These are phyloP conservation scores for Afroboletus lepidellus DNA, from an alignment of 1,284 basidiomycete genomes.

Conservation along the genomic window DNA sequence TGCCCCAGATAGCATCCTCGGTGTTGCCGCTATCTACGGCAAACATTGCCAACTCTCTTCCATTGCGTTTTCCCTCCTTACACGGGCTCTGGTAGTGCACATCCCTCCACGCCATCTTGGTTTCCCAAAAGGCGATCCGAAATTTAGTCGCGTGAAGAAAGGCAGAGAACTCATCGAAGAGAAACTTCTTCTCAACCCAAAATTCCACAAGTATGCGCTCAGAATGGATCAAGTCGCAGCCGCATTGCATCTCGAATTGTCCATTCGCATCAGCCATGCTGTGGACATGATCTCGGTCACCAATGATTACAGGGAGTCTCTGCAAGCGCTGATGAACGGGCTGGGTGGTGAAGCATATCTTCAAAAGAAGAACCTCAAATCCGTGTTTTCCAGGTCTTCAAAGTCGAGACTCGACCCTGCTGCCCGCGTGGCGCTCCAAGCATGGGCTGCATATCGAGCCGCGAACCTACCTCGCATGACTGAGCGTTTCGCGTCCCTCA, in stretches of 20 bases:
- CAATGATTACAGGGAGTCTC: slow-evolving; percentile 30
- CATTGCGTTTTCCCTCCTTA: slow-evolving; percentile 39
- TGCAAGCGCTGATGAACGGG: slow-evolving; percentile 37
- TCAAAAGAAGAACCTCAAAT: slow-evolving; percentile 30
- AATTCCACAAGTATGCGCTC: slow-evolving; percentile 39
- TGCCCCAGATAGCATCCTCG: slow-evolving; percentile 24
- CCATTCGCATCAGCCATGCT: slow-evolving; percentile 38
- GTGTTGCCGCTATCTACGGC: slow-evolving; percentile 42
- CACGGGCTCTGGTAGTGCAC: slow-evolving; percentile 34
- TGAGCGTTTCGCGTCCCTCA: slow-evolving; percentile 12
- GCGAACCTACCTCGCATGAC: slow-evolving; percentile 24
- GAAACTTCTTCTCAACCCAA: slow-evolving; percentile 32
- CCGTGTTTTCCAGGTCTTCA: slow-evolving; percentile 37
- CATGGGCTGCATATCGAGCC: slow-evolving; percentile 44
- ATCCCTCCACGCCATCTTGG: slow-evolving; percentile 20
- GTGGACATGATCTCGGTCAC: slow-evolving; percentile 45
- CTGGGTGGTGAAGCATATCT: slow-evolving; percentile 38
- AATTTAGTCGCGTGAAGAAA: slow-evolving; percentile 15
- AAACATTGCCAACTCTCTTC: slow-evolving; percentile 31
- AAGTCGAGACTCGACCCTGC: slow-evolving; percentile 12
- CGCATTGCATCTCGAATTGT: slow-evolving; percentile 41
- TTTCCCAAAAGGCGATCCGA: slow-evolving; percentile 4
- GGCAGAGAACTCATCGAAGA: slow-evolving; percentile 31
- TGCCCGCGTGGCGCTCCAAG: slow-evolving; percentile 36
- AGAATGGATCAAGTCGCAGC: slow-evolving; percentile 44